Evolutionary conservation across 305 asterid species (phyloP), one percentile per base, ranked within the genome.

Genomic region (Stenogyne calaminthoides): DNA sequence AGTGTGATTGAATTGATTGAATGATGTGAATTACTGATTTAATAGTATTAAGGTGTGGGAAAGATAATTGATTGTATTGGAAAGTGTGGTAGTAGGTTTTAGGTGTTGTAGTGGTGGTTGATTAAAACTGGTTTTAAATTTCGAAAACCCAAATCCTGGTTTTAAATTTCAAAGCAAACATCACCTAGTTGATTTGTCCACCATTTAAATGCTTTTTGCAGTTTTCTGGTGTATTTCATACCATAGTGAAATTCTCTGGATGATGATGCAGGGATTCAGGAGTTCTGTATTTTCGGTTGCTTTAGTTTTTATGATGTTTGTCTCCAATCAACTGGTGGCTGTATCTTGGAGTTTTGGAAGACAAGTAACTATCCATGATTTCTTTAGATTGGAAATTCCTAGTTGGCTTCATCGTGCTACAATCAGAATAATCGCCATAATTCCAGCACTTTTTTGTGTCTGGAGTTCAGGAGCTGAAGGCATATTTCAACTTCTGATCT

Each of bases 381-480:
- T 93, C 73, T 86, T 95, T 73, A 83, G 80, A 80, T 73, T 85
- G 85, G 97, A 92, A 60, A 84, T 92, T 78, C 96, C 98, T 51
- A 88, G 86, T 70, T 92, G 99, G 99, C 89, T 91, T 80, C 97
- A 95, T 84, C 93, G 92, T 61, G 89, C 88, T 56, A 85, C 97
- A 37, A 84, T 93, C 85, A 83, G 98, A 88, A 81, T 89, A 71
- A 72, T 91, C 79, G 94, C 96, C 59, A 80, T 93, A 58, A 80
- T 95, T 69, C 88, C 95, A 7, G 97, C 96, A 15, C 93, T 95
- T 70, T 89, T 76, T 70, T 88, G 91, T 74, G 89, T 85, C 34
- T 87, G 94, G 96, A 84, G 65, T 83, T 84, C 96, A 29, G 99
- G 98, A 74, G 92, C 95, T 56, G 98, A 91, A 74, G 96, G 96